Conservation (phyloP, 192 early-diverging fungal genomes). For the Coemansia brasiliensis region DNA sequence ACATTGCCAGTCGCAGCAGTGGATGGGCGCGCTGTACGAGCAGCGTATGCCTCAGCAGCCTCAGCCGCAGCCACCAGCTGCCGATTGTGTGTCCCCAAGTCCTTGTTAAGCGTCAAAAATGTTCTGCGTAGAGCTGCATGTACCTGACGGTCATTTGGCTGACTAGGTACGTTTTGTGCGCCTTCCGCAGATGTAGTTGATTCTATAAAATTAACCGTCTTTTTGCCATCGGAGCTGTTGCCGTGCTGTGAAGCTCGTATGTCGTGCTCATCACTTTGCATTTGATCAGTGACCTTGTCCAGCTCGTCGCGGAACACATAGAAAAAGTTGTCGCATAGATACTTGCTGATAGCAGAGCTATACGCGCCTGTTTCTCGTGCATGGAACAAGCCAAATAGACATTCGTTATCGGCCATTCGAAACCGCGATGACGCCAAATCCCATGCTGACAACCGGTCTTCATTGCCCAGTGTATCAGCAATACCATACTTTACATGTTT, state of each 20-base stretch:
- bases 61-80: constrained; percentile 47
- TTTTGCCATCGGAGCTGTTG: constrained; percentile 15
- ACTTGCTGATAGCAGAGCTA: constrained; percentile 59
- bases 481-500: constrained; percentile 85
- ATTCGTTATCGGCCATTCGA: constrained; percentile 82
- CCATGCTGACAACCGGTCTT: constrained; percentile 75
- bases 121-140: constrained; percentile 75
- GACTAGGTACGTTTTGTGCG: constrained; percentile 8
- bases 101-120: constrained; percentile 80
- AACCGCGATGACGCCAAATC: constrained; percentile 85
- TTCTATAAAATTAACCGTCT: constrained; percentile 49
- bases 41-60: constrained; percentile 39
- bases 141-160: constrained; percentile 38
- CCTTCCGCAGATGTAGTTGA: constrained; percentile 21
- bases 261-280: constrained; percentile 31
- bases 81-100: constrained; percentile 63
- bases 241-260: constrained; percentile 1
- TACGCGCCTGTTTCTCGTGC: constrained; percentile 58
- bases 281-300: constrained; percentile 61
- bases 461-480: constrained; percentile 74
- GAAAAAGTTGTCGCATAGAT: constrained; percentile 71
- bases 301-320: constrained; percentile 72
- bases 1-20: constrained; percentile 1
- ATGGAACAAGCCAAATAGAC: constrained; percentile 86
- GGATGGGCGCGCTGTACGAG: constrained; percentile 29